Evolutionary conservation across 257 asterid species (phyloP).

Genomic region (Fraxinus anomala): DNA sequence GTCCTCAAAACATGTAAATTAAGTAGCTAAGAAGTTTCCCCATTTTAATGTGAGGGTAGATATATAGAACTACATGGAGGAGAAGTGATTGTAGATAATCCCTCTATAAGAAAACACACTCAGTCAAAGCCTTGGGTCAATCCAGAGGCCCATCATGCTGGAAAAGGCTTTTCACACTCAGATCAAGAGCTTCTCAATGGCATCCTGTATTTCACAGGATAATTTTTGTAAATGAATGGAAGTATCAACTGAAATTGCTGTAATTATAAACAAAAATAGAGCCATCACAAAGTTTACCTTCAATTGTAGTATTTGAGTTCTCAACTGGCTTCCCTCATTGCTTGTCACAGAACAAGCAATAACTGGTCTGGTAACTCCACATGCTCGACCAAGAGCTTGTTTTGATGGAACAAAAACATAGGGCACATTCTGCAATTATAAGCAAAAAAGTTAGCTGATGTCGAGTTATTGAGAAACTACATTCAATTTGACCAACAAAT

Average conservation of each 20-base stretch:
- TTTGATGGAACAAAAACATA: neutral
- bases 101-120: slow-evolving; percentile 20
- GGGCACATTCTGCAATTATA: neutral
- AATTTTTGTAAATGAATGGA: neutral
- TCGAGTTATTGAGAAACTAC: neutral
- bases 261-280: neutral
- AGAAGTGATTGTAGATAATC: slow-evolving; percentile 17
- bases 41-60: slow-evolving; percentile 4
- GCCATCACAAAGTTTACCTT: neutral
- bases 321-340: slow-evolving; percentile 90
- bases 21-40: neutral
- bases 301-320: slow-evolving; percentile 77
- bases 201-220: slow-evolving; percentile 31
- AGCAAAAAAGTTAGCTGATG: neutral
- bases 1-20: slow-evolving; percentile 22
- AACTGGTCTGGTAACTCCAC: slow-evolving; percentile 94
- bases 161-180: slow-evolving; percentile 30
- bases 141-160: slow-evolving; percentile 46
- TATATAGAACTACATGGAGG: slow-evolving; percentile 23
- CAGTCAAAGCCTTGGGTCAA: slow-evolving; percentile 44
- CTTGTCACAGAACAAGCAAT: slow-evolving; percentile 86
- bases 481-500: slow-evolving; percentile 3
- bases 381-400: slow-evolving; percentile 71
- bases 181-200: slow-evolving; percentile 50
- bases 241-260: neutral